Conservation (phyloP, 164 flowering plant genomes). For the Stephania yunnanensis region DNA sequence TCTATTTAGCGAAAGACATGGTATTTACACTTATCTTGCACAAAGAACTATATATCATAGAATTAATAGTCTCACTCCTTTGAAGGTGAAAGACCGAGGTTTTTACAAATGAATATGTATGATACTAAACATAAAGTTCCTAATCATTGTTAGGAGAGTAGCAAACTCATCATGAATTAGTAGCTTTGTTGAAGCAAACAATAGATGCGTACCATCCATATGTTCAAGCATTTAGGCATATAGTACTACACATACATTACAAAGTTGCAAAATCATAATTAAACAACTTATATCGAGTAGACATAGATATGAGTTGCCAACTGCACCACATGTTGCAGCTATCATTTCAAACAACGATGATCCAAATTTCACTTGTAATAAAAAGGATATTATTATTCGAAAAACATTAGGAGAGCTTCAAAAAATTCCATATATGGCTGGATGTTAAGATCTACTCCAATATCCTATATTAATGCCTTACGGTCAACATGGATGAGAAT, state of each 20-base stretch:
- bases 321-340: slow-evolving; percentile 5
- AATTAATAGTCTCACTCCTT: background rate
- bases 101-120: too few species aligned
- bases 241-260: background rate
- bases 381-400: slow-evolving; percentile 7
- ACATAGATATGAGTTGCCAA: background rate
- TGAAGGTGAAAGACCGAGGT: background rate
- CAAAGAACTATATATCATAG: background rate
- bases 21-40: background rate
- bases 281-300: background rate
- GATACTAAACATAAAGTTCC: too few species aligned
- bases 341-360: background rate
- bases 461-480: slow-evolving; percentile 12
- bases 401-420: background rate
- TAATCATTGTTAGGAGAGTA: too few species aligned
- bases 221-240: background rate
- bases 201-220: too few species aligned
- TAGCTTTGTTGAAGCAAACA: too few species aligned
- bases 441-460: slow-evolving; percentile 19
- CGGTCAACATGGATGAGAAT: slow-evolving; percentile 16
- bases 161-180: too few species aligned
- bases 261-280: background rate
- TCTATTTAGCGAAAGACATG: background rate
- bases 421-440: slow-evolving; percentile 6
- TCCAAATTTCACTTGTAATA: background rate